Evolutionary conservation across 768 basidiomycete genomes (phyloP), one percentile per base, ranked within the genome.

Genomic region (Lactarius evosmus): DNA sequence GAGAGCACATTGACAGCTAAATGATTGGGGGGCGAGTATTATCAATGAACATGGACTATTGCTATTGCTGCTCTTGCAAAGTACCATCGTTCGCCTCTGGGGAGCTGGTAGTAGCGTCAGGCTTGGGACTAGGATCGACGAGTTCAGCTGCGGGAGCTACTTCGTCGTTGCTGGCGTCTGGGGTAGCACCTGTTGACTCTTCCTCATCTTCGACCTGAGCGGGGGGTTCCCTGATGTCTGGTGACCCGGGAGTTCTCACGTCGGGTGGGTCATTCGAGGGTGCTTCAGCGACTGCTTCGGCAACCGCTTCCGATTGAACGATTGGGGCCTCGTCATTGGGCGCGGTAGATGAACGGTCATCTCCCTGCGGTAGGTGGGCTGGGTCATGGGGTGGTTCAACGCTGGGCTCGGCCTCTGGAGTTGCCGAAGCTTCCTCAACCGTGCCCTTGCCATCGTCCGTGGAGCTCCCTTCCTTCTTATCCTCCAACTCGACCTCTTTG

Each of bases 401-500:
- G 19, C 30, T 46, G 11, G 65, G 40, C 40, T 57, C 52, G 41
- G 46, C 65, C 19, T 57, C 56, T 32, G 38, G 33, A 17, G 29
- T 19, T 33, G 53, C 19, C 7, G 56, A 32, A 16, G 25, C 53
- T 9, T 61, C 64, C 38, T 52, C 32, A 12, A 2, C 19, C 8
- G 61, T 38, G 34, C 16, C 56, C 17, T 40, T 41, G 46, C 12
- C 66, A 41, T 67, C 62, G 27, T 62, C 41, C 33, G 46, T 16
- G 19, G 34, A 12, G 46, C 19, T 30, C 25, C 34, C 56, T 34
- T 60, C 62, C 46, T 65, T 67, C 58, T 63, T 65, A 33, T 80
- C 85, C 40, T 82, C 82, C 55, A 89, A 74, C 58, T 85, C 87
- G 56, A 89, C 88, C 66, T 85, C 80, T 66, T 85, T 78, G 55